Base-by-base conservation (phyloP, 139 green algal genomes). In the Haematococcus sp. region DNA sequence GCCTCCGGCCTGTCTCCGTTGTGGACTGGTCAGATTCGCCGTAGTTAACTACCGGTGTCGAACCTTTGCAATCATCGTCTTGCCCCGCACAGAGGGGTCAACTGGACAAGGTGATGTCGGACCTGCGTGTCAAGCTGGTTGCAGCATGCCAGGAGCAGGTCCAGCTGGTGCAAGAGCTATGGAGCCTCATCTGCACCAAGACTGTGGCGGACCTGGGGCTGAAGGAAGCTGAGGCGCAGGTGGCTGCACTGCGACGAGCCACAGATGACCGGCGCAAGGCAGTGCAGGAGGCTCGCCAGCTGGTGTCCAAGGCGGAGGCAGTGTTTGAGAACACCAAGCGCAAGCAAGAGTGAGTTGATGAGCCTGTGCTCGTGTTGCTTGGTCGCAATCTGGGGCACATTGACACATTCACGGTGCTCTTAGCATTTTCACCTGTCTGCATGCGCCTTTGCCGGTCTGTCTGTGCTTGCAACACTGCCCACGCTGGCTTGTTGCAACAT, bases 161-260 rank as follows among this genome's bases (percentile, higher is more conserved):
- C 2, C 17, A 3, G n/a, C 23, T 65, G 58, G n/a, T 49, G 16
- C 30, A 43, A 5, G 34, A 68, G 4, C 34, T 69, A 33, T 81
- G 76, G 81, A 2, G 5, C 1, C 7, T 44, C 19, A 17, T 75
- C 33, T 46, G 75, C 51, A 19, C 61, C 20, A 43, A 61, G 17
- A 52, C 20, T 4, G 60, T 32, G 49, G 54, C 65, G 23, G 61
- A 79, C 17, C 28, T 74, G 54, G 27, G 23, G 17, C 30, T 59
- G 13, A 46, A 65, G 58, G 74, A 84, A 70, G 54, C 76, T 63
- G 77, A 88, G 58, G 60, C 69, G 70, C 77, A 84, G 79, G 40
- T 76, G 28, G 23, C 44, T 0, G 40, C n/a, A 1, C 64, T 76
- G 56, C 40, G 44, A 32, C 5, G 1, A 16, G 60, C 65, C 9